Conservation (phyloP, 495 filamentous ascomycete species). For the Cryomyces minteri region DNA sequence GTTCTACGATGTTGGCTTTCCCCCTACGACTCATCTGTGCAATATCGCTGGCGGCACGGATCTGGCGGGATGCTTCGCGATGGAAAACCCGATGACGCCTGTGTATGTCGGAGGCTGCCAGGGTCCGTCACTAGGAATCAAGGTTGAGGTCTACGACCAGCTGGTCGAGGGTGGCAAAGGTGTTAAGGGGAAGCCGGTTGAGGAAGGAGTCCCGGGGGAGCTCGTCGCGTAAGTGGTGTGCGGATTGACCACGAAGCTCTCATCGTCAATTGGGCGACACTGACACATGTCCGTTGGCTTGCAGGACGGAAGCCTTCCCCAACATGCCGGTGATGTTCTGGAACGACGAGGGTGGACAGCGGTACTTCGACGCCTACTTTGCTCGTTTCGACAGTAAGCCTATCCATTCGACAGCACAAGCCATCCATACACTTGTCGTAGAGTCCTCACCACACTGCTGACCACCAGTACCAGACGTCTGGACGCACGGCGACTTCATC, state of each 20-base stretch:
- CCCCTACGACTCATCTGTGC: slow-evolving; percentile 36
- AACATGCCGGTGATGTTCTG: slow-evolving; percentile 59
- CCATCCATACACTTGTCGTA: neutral
- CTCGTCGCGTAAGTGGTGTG: slow-evolving; percentile 32
- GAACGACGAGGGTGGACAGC: slow-evolving; percentile 34
- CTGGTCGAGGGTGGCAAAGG: slow-evolving; percentile 32
- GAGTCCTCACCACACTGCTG: neutral
- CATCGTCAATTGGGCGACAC: neutral
- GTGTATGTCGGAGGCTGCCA: slow-evolving; percentile 56
- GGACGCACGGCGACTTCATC: slow-evolving; percentile 71
- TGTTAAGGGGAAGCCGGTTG: slow-evolving; percentile 32
- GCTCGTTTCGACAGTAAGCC: slow-evolving; percentile 35
- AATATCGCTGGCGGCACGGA: slow-evolving; percentile 72
- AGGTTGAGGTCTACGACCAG: slow-evolving; percentile 47
- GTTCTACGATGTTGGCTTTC: slow-evolving; percentile 71
- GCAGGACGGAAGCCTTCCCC: slow-evolving; percentile 39
- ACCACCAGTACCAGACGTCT: slow-evolving; percentile 29
- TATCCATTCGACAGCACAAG: neutral
- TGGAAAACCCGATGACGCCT: slow-evolving; percentile 48
- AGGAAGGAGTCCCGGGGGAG: slow-evolving; percentile 49
- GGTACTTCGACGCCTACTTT: slow-evolving; percentile 56
- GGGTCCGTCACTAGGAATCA: slow-evolving; percentile 41
- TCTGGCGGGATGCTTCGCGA: slow-evolving; percentile 52
- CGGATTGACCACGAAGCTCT: neutral
- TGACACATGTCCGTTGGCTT: neutral